These are phyloP conservation scores for Cenchrus americanus DNA, from an alignment of 176 grass and related monocot species.

Conservation along the genomic window DNA sequence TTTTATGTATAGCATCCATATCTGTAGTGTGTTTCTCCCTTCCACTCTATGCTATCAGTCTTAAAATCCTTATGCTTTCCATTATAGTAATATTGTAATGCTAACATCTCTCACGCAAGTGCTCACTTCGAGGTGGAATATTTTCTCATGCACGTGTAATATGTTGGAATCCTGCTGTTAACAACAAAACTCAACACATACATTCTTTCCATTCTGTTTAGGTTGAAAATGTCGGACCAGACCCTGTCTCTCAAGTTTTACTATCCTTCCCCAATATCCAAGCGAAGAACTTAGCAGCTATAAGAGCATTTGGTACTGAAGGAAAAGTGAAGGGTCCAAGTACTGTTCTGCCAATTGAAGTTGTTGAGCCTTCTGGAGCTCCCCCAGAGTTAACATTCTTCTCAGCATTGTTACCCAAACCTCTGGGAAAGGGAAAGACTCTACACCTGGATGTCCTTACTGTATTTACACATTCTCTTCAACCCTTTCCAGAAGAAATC, in stretches of 20 bases:
- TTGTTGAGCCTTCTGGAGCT: slow-evolving; percentile 69
- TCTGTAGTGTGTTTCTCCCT: background rate
- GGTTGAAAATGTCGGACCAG: slow-evolving; percentile 79
- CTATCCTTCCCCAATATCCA: slow-evolving; percentile 77
- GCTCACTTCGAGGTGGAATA: background rate
- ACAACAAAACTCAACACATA: slow-evolving; percentile 6
- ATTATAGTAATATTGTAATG: background rate
- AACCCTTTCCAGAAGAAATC: slow-evolving; percentile 98
- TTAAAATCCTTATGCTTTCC: background rate
- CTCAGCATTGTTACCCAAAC: slow-evolving; percentile 71
- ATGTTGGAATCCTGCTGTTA: slow-evolving; percentile 28
- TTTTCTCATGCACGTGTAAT: slow-evolving; percentile 18
- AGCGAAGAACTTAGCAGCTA: slow-evolving; percentile 84
- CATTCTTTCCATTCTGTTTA: background rate
- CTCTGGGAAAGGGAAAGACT: slow-evolving; percentile 72
- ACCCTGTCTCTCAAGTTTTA: slow-evolving; percentile 79
- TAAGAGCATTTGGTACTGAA: slow-evolving; percentile 77
- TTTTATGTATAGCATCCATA: background rate
- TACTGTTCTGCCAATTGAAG: slow-evolving; percentile 58
- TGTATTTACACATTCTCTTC: slow-evolving; percentile 76
- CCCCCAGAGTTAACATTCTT: slow-evolving; percentile 78
- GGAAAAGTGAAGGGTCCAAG: slow-evolving; percentile 69
- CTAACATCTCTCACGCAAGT: background rate
- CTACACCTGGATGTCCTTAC: slow-evolving; percentile 71
- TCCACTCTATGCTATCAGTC: background rate